phyloP scores from a whole-genome alignment of 1,284 basidiomycete species.

The Sporisorium scitamineum region DNA sequence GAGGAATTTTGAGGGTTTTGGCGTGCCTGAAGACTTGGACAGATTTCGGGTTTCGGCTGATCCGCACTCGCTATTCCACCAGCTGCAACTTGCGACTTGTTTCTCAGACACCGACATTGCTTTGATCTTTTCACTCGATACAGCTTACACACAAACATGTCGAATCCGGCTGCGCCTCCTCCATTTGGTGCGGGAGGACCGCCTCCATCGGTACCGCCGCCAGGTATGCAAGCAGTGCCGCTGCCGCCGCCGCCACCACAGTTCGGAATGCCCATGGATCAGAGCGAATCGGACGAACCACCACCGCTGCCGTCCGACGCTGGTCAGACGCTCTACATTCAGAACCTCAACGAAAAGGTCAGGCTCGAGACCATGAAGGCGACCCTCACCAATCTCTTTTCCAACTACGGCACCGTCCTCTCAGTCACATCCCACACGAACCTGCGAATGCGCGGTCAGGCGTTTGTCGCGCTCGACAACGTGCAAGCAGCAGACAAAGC shows the following conservation, averaged over 20 bases:
- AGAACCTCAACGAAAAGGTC: slow-evolving; percentile 97
- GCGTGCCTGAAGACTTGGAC: slow-evolving; percentile 21
- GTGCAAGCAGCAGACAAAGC: slow-evolving; percentile 86
- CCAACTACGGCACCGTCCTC: slow-evolving; percentile 88
- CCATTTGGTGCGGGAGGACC: slow-evolving; percentile 16
- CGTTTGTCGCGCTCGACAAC: slow-evolving; percentile 91
- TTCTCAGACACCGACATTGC: no score
- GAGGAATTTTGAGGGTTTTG: slow-evolving; percentile 20
- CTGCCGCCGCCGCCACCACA: slow-evolving; percentile 36
- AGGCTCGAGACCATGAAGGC: slow-evolving; percentile 87
- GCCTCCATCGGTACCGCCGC: slow-evolving; percentile 30
- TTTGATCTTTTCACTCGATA: not conserved
- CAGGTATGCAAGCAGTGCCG: slow-evolving; percentile 18
- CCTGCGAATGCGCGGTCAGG: slow-evolving; percentile 96
- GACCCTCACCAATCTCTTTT: slow-evolving; percentile 88
- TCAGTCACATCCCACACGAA: slow-evolving; percentile 93
- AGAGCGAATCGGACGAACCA: slow-evolving; percentile 20
- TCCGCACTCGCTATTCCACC: not conserved
- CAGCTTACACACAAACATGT: slow-evolving; percentile 12
- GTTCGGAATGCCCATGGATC: slow-evolving; percentile 24
- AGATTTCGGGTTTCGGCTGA: slow-evolving; percentile 17
- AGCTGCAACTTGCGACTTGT: not conserved
- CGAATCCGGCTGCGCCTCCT: slow-evolving; percentile 26
- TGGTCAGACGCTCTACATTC: slow-evolving; percentile 89
- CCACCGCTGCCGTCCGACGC: slow-evolving; percentile 40